Percentiles rank a stretch among this genome's conserved stretches.
Conservation (phyloP, 495 filamentous ascomycete species). For the Talaromyces wortmannii region DNA sequence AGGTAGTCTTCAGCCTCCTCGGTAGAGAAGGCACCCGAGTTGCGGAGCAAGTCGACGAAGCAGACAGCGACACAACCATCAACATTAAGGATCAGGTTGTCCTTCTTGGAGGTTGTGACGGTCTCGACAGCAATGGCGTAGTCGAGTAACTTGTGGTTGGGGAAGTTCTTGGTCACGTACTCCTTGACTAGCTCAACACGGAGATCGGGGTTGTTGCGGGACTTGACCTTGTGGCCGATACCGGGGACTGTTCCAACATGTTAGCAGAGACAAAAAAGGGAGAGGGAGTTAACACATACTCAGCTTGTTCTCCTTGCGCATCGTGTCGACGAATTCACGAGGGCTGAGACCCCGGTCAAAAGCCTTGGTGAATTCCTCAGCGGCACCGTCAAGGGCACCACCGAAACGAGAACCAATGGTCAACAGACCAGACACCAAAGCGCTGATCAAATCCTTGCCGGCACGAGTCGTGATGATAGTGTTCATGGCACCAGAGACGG, state of each 20-base stretch:
- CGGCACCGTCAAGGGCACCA: constrained; percentile 95
- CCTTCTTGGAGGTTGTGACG: constrained; percentile 99
- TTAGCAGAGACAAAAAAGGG: neutral
- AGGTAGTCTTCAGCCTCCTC: constrained; percentile 53
- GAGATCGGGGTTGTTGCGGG: constrained; percentile 98
- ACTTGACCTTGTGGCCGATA: constrained; percentile 99
- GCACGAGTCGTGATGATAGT: constrained; percentile 99
- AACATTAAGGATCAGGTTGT: constrained; percentile 99
- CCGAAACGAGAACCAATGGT: constrained; percentile 98
- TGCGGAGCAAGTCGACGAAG: constrained; percentile 95
- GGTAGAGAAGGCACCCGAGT: constrained; percentile 85
- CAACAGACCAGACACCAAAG: constrained; percentile 90
- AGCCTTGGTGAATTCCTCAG: constrained; percentile 96
- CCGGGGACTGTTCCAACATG: constrained; percentile 67
- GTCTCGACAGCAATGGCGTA: constrained; percentile 97
- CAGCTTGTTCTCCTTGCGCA: constrained; percentile 99
- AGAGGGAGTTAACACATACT: constrained; percentile 44
- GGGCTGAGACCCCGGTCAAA: constrained; percentile 97
- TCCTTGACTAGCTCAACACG: constrained; percentile 99
- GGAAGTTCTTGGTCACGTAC: constrained; percentile 95
- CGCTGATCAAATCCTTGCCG: constrained; percentile 95
- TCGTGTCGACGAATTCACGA: constrained; percentile 96
- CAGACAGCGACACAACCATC: constrained; percentile 97
- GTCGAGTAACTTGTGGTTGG: constrained; percentile 92
- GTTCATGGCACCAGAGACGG: constrained; percentile 99